These are phyloP conservation scores for Venturiaceae sp. DNA, from an alignment of 2,329 filamentous ascomycete species.

Conservation along the genomic window DNA sequence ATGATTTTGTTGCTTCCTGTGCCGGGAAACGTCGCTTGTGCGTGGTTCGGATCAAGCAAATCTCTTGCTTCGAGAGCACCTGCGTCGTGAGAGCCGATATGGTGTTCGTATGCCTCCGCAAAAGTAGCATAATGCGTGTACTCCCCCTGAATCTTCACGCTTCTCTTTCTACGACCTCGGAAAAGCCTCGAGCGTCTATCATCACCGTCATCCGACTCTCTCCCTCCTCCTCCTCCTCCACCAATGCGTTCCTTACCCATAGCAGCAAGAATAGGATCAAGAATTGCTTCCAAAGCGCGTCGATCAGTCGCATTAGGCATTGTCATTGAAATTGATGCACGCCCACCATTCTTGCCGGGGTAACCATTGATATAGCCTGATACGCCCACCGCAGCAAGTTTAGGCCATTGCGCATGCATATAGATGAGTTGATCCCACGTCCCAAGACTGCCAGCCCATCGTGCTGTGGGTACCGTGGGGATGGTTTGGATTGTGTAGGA, in stretches of 20 bases:
- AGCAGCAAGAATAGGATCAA: conserved; percentile 3
- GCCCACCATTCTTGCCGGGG: neutral
- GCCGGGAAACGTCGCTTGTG: neutral
- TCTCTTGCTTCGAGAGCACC: neutral
- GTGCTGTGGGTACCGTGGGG: neutral
- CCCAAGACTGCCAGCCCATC: neutral
- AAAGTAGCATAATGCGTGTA: neutral
- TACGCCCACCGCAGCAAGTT: neutral
- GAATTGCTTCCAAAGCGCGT: neutral
- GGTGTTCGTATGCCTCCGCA: neutral
- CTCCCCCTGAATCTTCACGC: neutral
- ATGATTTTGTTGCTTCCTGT: conserved; percentile 6
- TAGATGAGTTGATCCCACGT: conserved; percentile 4
- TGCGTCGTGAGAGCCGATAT: neutral
- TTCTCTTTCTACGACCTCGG: neutral
- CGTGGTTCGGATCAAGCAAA: neutral
- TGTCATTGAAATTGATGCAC: neutral
- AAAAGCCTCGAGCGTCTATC: neutral
- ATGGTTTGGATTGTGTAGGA: conserved; percentile 6
- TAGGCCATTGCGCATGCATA: conserved; percentile 3
- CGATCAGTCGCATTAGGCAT: conserved; percentile 2
- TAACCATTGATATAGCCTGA: conserved; percentile 6
- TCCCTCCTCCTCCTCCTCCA: neutral
- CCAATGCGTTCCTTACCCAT: neutral
- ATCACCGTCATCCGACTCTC: neutral